phyloP scores from a whole-genome alignment of 495 filamentous ascomycete species.

The Penicillium tannophilum region DNA sequence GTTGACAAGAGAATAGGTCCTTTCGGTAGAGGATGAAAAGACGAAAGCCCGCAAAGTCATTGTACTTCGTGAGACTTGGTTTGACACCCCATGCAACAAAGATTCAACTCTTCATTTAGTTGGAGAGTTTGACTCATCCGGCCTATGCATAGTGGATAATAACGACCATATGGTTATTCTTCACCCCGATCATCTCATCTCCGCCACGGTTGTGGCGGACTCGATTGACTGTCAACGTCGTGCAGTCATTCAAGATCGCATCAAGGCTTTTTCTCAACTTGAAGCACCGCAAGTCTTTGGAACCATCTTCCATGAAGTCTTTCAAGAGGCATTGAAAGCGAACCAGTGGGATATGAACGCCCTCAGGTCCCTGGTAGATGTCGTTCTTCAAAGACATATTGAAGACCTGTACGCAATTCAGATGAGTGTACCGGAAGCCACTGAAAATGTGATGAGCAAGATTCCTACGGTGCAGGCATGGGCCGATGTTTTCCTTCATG shows the following conservation, averaged over 20 bases:
- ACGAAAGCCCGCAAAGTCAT: conserved; percentile 66
- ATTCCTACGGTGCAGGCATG: conserved; percentile 76
- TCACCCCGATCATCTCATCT: conserved; percentile 94
- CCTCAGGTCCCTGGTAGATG: conserved; percentile 63
- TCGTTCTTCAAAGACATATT: conserved; percentile 67
- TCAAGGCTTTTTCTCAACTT: conserved; percentile 81
- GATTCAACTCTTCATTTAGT: conserved; percentile 83
- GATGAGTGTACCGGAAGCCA: conserved; percentile 68
- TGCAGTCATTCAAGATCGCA: conserved; percentile 88
- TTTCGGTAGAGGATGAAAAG: conserved; percentile 74
- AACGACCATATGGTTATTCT: conserved; percentile 82
- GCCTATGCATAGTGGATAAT: conserved; percentile 76
- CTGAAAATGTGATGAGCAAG: conserved; percentile 76
- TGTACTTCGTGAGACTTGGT: conserved; percentile 82
- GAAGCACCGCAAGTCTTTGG: conserved; percentile 83
- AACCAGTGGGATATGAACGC: conserved; percentile 78
- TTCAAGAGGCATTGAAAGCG: conserved; percentile 82
- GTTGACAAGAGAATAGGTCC: conserved; percentile 56
- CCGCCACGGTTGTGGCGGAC: conserved; percentile 89
- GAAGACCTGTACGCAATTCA: conserved; percentile 86
- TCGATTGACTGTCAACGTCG: conserved; percentile 87
- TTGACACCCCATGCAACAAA: conserved; percentile 69
- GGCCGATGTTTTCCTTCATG: conserved; percentile 77
- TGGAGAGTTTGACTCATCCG: conserved; percentile 68
- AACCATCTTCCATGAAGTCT: conserved; percentile 88